Evolutionary conservation across 257 asterid species (phyloP), one percentile per base, ranked within the genome.

Genomic region (Solanum pimpinellifolium): DNA sequence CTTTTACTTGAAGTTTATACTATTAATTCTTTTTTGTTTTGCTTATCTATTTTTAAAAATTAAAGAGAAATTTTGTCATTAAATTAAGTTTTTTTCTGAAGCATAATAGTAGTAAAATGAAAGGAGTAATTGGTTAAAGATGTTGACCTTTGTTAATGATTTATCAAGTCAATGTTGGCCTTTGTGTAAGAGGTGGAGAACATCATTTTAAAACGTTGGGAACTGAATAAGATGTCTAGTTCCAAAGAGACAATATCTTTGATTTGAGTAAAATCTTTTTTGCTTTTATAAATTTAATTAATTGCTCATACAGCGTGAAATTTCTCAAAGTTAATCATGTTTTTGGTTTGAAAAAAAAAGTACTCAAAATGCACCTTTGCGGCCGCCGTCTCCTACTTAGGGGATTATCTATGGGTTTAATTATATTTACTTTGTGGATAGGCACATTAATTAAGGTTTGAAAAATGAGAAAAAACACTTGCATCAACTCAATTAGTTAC

Each of bases 201-300:
- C 91, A 87, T 87, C 85, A 89, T 89, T 83, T 44, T 72, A 27
- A 60, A 44, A 33, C 39, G 85, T 86, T 87, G 85, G 66, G 69
- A n/a, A 88, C 68, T 68, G 83, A 59, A 44, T 31, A 59, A 76
- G 35, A 44, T 82, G 90, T 82, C 89, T 82, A 90, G 88, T 87
- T 90, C 91, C 89, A 59, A 70, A 88, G 92, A 39, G 85, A 84
- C 90, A 90, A 47, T n/a, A 87, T 66, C 83, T 70, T 78, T 81
- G 86, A 52, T 75, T 21, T 87, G 16, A 59, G 88, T 80, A 83
- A 83, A 82, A 59, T 56, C 2, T 62, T 27, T 49, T 85, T 47
- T 39, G 0, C 13, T 37, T 78, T 41, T 56, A 25, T 49, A 29
- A 81, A 18, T 13, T 47, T 66, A 14, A 72, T 29, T 68, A 14